Evolutionary conservation across 2,329 filamentous ascomycete species (phyloP), one percentile per base, ranked within the genome.

Genomic region (Monosporascus sp.): DNA sequence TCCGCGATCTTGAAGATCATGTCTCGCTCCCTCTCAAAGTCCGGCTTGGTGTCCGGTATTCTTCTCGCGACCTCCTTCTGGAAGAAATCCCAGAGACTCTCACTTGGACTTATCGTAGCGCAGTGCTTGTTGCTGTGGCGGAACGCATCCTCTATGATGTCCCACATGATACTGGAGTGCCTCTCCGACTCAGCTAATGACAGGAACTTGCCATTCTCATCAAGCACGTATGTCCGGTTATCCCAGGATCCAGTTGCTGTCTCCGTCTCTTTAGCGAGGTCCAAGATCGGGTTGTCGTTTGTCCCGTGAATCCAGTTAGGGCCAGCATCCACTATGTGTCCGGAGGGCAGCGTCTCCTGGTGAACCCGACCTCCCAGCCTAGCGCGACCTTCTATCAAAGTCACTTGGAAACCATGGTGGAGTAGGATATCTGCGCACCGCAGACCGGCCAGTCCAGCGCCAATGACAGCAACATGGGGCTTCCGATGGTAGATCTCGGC

Each of bases 241-340:
- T 85, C 81, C 70, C 74, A 77, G 51, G 64, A 70, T 14, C 74
- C 72, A 2, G 74, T 65, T 0, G 67, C 62, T 0, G 80, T 89
- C 1, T 74, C 70, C 0, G 85, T 89, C 56, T 80, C 72, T 58
- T 77, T 79, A 14, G 85, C 86, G 18, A 90, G 72, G 44, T 86
- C 81, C 39, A 86, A 67, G 17, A 90, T 87, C 0, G 87, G 85
- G 62, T 90, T 91, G 56, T 84, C 76, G 1, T 81, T 73, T 6
- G 85, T 89, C 36, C 88, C 87, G 55, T 91, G 87, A 49, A 91
- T 89, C 87, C 87, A 91, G 61, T 90, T 91, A n/a, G 87, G 85
- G 0, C 88, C 88, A 34, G 80, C 68, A 58, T 84, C 81, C n/a
- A 82, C 74, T 7, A 74, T 58, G 31, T 73, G 64, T 22, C 58